Conservation (phyloP, 495 filamentous ascomycete genomes). For the Aspergillus mulundensis region DNA sequence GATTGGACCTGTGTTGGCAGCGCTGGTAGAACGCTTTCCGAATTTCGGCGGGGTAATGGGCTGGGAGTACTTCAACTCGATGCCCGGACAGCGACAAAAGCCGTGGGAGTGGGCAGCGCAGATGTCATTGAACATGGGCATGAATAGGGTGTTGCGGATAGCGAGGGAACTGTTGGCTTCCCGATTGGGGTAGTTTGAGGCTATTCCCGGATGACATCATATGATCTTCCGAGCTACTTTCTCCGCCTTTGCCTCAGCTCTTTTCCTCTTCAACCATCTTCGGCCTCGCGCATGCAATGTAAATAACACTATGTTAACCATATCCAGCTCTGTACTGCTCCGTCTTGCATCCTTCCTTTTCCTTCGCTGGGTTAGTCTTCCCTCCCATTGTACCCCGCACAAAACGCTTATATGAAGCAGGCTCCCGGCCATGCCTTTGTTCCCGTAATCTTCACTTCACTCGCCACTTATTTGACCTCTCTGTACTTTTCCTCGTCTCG, state of each 20-base stretch:
- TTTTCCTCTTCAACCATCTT: background rate
- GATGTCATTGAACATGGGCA: constrained; percentile 51
- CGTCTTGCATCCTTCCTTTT: constrained; percentile 67
- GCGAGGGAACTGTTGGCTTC: constrained; percentile 26
- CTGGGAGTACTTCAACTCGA: constrained; percentile 80
- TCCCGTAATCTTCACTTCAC: constrained; percentile 61
- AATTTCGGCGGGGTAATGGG: constrained; percentile 79
- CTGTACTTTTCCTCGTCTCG: constrained; percentile 39
- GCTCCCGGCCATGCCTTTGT: constrained; percentile 62
- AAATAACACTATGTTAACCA: constrained; percentile 25
- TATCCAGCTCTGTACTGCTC: constrained; percentile 57
- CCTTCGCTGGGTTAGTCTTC: constrained; percentile 71
- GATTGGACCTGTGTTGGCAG: constrained; percentile 39
- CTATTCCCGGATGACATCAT: constrained; percentile 17
- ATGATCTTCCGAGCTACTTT: background rate
- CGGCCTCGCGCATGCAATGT: background rate
- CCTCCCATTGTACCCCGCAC: constrained; percentile 16
- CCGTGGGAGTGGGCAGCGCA: constrained; percentile 71
- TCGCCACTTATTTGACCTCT: constrained; percentile 68
- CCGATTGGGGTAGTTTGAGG: constrained; percentile 13
- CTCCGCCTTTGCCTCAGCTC: background rate
- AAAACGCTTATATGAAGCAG: constrained; percentile 29
- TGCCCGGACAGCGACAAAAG: constrained; percentile 50
- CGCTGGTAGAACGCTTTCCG: constrained; percentile 49
- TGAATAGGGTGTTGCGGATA: constrained; percentile 38